These are phyloP conservation scores for Gymnopus androsaceus DNA, from an alignment of 1,284 basidiomycete genomes.

Conservation along the genomic window DNA sequence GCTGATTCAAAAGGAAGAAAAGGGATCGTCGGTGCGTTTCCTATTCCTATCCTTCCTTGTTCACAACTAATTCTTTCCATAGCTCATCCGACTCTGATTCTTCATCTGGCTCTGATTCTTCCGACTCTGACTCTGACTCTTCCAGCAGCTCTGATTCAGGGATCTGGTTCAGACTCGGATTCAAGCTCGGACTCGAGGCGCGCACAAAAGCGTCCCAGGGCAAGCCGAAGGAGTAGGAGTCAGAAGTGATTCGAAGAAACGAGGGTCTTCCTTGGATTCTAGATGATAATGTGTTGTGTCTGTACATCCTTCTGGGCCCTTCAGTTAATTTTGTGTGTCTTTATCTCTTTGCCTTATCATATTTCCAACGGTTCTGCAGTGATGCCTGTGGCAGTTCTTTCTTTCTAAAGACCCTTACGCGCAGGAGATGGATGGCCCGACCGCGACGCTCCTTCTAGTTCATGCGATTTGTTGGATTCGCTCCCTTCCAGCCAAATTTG, in stretches of 20 bases:
- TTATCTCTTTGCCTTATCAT: too few relatives aligned
- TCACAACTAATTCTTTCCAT: constrained; percentile 38
- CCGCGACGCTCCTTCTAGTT: too few relatives aligned
- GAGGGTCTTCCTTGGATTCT: constrained; percentile 6
- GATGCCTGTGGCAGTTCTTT: too few relatives aligned
- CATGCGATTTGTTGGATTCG: too few relatives aligned
- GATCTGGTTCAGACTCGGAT: constrained; percentile 25
- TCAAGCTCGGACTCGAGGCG: too few relatives aligned
- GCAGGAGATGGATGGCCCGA: too few relatives aligned
- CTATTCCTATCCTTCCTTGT: constrained; percentile 15
- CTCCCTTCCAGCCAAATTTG: too few relatives aligned
- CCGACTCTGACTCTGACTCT: constrained; percentile 46
- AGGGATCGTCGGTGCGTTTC: constrained; percentile 51
- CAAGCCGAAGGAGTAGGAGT: constrained; percentile 13
- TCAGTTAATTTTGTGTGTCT: too few relatives aligned
- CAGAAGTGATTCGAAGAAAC: constrained; percentile 4
- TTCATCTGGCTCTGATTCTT: not conserved
- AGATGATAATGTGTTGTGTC: not conserved
- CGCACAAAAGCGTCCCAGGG: constrained; percentile 11
- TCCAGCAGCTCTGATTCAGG: constrained; percentile 44
- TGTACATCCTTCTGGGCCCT: too few relatives aligned
- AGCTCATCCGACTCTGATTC: not conserved
- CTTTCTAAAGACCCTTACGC: too few relatives aligned
- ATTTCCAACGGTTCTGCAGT: too few relatives aligned
- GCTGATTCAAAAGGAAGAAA: constrained; percentile 49